phyloP scores from a whole-genome alignment of 352 stramenopile genomes.

The Phytophthora ohioensis region DNA sequence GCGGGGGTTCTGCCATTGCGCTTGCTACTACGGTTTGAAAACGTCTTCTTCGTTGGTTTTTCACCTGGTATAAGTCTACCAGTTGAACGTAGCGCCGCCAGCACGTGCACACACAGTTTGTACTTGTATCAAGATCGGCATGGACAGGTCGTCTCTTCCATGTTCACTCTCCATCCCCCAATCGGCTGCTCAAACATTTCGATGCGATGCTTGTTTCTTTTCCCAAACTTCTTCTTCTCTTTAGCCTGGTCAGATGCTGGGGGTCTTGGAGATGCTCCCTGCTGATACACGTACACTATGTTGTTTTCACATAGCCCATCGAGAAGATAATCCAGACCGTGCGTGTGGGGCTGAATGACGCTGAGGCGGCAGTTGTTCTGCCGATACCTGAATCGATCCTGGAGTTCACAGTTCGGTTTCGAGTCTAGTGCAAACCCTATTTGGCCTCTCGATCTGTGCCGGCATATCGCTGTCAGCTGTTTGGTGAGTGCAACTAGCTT shows the following conservation, averaged over 20 bases:
- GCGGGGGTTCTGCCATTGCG: too few relatives aligned
- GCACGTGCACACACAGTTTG: too few relatives aligned
- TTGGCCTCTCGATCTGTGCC: constrained; percentile 8
- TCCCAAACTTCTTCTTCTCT: constrained; percentile 14
- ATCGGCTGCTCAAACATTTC: too few relatives aligned
- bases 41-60: too few relatives aligned
- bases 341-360: constrained; percentile 13
- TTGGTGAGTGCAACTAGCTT: not conserved
- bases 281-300: constrained; percentile 14
- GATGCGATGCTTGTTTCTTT: constrained; percentile 1
- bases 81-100: too few relatives aligned
- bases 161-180: too few relatives aligned
- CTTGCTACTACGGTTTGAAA: too few relatives aligned
- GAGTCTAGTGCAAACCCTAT: not conserved
- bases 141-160: too few relatives aligned
- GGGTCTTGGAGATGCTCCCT: not conserved
- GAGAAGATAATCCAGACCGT: constrained; percentile 9
- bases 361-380: not conserved
- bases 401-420: constrained; percentile 17
- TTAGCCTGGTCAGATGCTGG: not conserved
- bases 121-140: too few relatives aligned
- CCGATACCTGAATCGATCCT: constrained; percentile 9
- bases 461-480: constrained; percentile 6
- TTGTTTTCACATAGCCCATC: constrained; percentile 3
- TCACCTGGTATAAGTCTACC: too few relatives aligned